phyloP scores from a whole-genome alignment of 2,329 filamentous ascomycete genomes.

The Tolypocladium nubicola region DNA sequence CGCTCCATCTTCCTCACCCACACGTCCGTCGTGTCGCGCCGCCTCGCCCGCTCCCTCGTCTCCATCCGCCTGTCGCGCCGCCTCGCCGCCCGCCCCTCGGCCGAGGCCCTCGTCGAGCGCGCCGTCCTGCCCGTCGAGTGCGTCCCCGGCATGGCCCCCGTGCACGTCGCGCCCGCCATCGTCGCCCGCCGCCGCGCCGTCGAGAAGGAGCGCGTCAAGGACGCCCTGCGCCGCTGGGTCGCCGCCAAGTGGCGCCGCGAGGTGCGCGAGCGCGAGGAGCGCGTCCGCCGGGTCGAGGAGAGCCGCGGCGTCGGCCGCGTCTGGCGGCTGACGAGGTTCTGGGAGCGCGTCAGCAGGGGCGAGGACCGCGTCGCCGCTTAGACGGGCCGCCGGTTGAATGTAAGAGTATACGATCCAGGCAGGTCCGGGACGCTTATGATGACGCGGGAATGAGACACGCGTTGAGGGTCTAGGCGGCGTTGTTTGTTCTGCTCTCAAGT shows the following conservation, averaged over 20 bases:
- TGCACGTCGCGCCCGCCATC: constrained; percentile 44
- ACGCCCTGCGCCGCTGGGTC: constrained; percentile 54
- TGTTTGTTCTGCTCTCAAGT: not conserved
- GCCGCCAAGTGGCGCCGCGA: constrained; percentile 45
- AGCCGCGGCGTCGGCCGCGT: constrained; percentile 43
- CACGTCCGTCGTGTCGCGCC: constrained; percentile 53
- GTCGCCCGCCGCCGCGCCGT: constrained; percentile 52
- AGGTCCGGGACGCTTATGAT: not conserved
- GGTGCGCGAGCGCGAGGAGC: constrained; percentile 38
- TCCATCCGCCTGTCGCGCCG: constrained; percentile 55
- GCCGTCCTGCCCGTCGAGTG: constrained; percentile 57
- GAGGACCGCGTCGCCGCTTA: constrained; percentile 11
- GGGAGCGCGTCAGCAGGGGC: constrained; percentile 47
- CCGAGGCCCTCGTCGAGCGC: constrained; percentile 49
- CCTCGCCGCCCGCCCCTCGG: constrained; percentile 48
- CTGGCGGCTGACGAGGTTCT: constrained; percentile 52
- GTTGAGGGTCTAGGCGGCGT: not conserved
- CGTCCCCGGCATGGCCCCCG: constrained; percentile 32
- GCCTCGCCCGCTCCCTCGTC: constrained; percentile 51
- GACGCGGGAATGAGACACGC: not conserved
- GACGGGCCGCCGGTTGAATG: not conserved
- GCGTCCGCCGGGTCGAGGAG: constrained; percentile 34
- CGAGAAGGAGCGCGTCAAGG: constrained; percentile 58
- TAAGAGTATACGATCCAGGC: not conserved
- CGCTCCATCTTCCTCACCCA: constrained; percentile 57